Conservation (phyloP, 108 stramenopile genomes). For the Cyclotella atomus region DNA sequence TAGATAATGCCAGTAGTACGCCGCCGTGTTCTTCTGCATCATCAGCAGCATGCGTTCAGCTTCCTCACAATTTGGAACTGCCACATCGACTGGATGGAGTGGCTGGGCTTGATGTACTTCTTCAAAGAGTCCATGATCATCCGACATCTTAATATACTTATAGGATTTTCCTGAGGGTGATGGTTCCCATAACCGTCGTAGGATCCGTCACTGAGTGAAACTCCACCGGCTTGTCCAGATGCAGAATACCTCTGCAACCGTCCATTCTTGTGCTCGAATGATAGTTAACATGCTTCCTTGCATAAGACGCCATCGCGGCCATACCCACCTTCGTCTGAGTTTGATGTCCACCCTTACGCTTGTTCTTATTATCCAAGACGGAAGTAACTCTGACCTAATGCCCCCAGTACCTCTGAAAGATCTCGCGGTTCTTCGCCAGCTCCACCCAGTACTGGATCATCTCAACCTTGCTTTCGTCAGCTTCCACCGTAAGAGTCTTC, state of each 20-base stretch:
- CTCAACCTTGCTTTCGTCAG: background rate
- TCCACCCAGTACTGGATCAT: background rate
- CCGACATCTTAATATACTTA: background rate
- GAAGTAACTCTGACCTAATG: background rate
- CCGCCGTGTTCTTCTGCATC: constrained; percentile 5
- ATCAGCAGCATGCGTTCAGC: constrained; percentile 7
- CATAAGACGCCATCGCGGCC: background rate
- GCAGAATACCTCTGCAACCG: constrained; percentile 1
- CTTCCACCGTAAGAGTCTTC: background rate
- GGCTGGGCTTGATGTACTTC: constrained; percentile 5
- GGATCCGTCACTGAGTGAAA: background rate
- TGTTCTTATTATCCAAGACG: background rate
- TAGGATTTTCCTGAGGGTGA: background rate
- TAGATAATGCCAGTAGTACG: background rate
- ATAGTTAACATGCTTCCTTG: background rate
- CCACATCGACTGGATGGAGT: background rate
- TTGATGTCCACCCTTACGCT: background rate
- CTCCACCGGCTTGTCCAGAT: background rate
- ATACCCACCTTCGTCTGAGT: background rate
- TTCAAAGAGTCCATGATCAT: background rate
- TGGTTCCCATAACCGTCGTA: background rate
- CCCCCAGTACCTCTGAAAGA: background rate
- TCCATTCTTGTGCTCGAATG: background rate
- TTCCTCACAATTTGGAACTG: background rate
- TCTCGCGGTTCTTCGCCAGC: background rate